Evolutionary conservation across 2,329 filamentous ascomycete species (phyloP).

Genomic region (Phyllosticta citribraziliensis): DNA sequence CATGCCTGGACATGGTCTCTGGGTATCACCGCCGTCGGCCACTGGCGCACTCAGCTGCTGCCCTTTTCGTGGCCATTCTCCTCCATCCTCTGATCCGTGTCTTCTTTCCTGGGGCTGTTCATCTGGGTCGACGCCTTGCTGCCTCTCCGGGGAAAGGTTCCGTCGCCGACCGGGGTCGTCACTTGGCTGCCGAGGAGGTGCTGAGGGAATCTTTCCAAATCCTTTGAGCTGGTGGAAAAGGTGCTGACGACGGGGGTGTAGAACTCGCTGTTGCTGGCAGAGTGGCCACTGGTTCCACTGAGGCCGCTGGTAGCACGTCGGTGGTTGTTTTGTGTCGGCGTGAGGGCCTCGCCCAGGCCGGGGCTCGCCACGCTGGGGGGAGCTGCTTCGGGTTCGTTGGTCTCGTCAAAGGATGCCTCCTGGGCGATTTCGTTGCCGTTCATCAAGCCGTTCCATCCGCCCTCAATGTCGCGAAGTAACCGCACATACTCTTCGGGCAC

Average conservation of each 20-base stretch:
- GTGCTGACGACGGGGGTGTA: constrained; percentile 40
- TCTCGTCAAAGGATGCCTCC: background rate
- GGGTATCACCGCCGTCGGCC: constrained; percentile 7
- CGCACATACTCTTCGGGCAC: constrained; percentile 96
- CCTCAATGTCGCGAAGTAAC: constrained; percentile 84
- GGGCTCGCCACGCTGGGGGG: background rate
- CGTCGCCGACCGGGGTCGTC: constrained; percentile 3
- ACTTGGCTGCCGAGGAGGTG: constrained; percentile 25
- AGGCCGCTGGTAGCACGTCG: constrained; percentile 12
- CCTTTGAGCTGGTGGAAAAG: constrained; percentile 43
- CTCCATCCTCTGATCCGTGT: constrained; percentile 2
- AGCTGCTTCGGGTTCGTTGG: background rate
- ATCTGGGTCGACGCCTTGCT: constrained; percentile 5
- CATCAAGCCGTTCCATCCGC: constrained; percentile 52
- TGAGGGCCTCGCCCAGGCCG: constrained; percentile 25
- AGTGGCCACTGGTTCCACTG: constrained; percentile 1
- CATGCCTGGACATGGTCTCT: background rate
- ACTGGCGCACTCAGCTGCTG: constrained; percentile 4
- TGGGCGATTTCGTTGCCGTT: constrained; percentile 16
- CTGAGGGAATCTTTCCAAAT: constrained; percentile 37
- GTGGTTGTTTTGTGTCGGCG: constrained; percentile 30
- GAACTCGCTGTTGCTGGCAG: constrained; percentile 4
- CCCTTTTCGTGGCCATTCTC: background rate
- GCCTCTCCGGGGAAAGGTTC: constrained; percentile 3
- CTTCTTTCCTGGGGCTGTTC: constrained; percentile 6